These are phyloP conservation scores for Leptographium galeiforme DNA, from an alignment of 2,329 filamentous ascomycete species.

Conservation along the genomic window DNA sequence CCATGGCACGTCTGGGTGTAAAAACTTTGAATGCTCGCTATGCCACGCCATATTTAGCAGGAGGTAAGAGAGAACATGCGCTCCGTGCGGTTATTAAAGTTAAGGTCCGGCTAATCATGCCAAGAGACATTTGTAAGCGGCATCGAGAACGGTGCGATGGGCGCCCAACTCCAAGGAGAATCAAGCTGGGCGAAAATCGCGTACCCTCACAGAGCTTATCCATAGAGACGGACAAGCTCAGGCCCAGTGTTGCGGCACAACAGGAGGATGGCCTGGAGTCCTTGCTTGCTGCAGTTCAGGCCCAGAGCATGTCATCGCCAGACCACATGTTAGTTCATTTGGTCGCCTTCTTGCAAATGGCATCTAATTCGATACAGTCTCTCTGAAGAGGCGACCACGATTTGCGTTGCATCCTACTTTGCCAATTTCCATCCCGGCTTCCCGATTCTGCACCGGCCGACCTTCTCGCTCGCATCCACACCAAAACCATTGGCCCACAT, in stretches of 20 bases:
- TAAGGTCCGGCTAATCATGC: not conserved
- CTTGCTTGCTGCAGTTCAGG: not conserved
- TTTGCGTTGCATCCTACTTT: conserved; percentile 1
- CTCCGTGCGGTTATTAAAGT: no score
- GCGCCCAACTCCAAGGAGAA: not conserved
- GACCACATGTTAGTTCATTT: not conserved
- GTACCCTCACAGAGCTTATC: not conserved
- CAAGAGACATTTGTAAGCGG: conserved; percentile 4
- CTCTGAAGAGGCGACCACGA: not conserved
- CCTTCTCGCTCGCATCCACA: not conserved
- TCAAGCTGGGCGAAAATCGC: not conserved
- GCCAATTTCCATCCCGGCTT: not conserved
- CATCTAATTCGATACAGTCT: not conserved
- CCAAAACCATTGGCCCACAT: conserved; percentile 1
- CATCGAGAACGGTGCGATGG: conserved; percentile 4
- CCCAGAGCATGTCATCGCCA: not conserved
- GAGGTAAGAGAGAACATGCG: not conserved
- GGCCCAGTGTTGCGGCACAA: not conserved
- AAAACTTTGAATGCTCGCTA: conserved; percentile 1
- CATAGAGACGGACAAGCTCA: not conserved
- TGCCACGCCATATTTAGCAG: conserved; percentile 3
- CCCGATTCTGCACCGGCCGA: conserved; percentile 1
- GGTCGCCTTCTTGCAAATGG: not conserved
- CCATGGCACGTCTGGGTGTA: conserved; percentile 1
- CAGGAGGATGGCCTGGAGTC: not conserved